Evolutionary conservation across 306 rosid species (phyloP).

Genomic region (Prunus dulcis): DNA sequence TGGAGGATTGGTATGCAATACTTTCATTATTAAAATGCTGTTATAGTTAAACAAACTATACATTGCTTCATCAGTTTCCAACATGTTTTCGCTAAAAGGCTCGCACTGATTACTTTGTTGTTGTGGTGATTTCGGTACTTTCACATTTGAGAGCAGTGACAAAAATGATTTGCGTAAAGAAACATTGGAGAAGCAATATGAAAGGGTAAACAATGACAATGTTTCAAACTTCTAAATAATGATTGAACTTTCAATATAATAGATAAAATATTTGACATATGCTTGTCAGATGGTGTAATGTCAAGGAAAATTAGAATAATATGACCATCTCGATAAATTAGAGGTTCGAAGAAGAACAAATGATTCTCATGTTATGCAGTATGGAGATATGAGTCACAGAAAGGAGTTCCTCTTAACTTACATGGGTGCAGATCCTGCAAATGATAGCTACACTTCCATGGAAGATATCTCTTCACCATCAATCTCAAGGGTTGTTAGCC

Average conservation of each 20-base stretch:
- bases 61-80: background rate
- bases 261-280: too few species aligned
- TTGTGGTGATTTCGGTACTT: background rate
- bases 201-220: conserved; percentile 22
- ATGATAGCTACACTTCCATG: background rate
- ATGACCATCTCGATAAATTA: background rate
- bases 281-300: too few species aligned
- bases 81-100: background rate
- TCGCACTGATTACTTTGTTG: background rate
- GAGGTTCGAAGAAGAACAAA: conserved; percentile 43
- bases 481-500: conserved; percentile 25
- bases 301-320: background rate
- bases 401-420: conserved; percentile 26
- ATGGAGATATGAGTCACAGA: conserved; percentile 30
- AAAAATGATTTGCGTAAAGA: conserved; percentile 39
- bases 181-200: conserved; percentile 45
- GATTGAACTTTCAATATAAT: background rate
- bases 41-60: background rate
- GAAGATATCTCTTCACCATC: background rate
- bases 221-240: background rate
- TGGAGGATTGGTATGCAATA: conserved; percentile 64
- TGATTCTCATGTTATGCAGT: conserved; percentile 56
- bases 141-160: conserved; percentile 34
- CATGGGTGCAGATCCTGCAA: conserved; percentile 33
- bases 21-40: background rate